Percentiles rank a stretch among this genome's conserved stretches.
phyloP scores from a whole-genome alignment of 192 early-diverging fungal genomes.

The Phlyctochytrium planicorne region DNA sequence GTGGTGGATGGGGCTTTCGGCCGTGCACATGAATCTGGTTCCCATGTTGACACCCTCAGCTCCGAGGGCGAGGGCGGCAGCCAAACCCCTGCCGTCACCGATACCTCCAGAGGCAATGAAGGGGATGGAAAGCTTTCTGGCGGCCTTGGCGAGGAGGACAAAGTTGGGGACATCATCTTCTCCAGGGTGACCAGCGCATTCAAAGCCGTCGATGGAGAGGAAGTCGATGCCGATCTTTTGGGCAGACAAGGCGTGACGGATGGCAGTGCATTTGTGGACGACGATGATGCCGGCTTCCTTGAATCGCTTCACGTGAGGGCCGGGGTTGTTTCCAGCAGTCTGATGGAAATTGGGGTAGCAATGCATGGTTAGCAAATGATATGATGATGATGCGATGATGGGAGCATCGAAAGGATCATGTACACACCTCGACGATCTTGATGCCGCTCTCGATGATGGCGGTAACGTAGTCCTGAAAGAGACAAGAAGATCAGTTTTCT shows the following conservation, averaged over 20 bases:
- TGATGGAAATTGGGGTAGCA: too few relatives aligned
- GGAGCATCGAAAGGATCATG: too few relatives aligned
- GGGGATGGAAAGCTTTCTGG: constrained; percentile 64
- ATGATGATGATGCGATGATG: too few relatives aligned
- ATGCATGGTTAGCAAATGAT: too few relatives aligned
- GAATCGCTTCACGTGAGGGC: constrained; percentile 68
- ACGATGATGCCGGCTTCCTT: constrained; percentile 66
- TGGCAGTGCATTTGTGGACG: constrained; percentile 79
- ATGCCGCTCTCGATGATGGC: constrained; percentile 76
- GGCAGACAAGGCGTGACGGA: constrained; percentile 65
- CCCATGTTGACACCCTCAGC: constrained; percentile 76
- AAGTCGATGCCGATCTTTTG: constrained; percentile 64
- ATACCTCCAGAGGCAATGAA: constrained; percentile 78
- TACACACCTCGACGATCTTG: constrained; percentile 67
- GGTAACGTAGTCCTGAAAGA: constrained; percentile 51
- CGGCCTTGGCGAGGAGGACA: constrained; percentile 72
- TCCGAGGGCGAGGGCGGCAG: constrained; percentile 51
- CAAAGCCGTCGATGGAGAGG: constrained; percentile 79
- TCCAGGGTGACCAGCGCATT: constrained; percentile 83
- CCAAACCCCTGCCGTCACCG: constrained; percentile 75
- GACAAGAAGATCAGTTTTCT: not conserved
- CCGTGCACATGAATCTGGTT: constrained; percentile 83
- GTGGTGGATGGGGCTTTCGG: constrained; percentile 70
- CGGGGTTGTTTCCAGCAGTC: constrained; percentile 84
- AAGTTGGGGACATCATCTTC: constrained; percentile 76